Base-by-base conservation (phyloP, 1,284 basidiomycete genomes). In the Puccinia triticina region DNA sequence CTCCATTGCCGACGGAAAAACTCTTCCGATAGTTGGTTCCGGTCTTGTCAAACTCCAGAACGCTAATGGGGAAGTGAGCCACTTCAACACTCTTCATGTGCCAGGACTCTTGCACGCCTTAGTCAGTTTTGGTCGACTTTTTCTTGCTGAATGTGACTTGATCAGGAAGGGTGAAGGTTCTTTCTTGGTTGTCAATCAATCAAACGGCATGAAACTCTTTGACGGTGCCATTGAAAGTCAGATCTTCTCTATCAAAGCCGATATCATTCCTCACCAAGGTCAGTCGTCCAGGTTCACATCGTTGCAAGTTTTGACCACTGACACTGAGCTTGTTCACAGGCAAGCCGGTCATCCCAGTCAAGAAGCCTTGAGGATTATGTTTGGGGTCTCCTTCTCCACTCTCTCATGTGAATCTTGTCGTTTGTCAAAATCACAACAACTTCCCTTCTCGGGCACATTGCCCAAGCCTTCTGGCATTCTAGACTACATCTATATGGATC, bases 41-140 rank as follows among this genome's bases (percentile, higher is more conserved):
- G 34, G 66, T 16, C 32, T 5, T 21, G 69, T 40, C 14, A 11
- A 43, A 5, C 2, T 32, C 64, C 3, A 66, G 32, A 21, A 2
- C 26, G 8, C 14, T 5, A 3, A 10, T 7, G 23, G n/a, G 16
- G 16, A 4, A 32, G 10, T 10, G 16, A 10, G 4, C 4, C 4
- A 26, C 4, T 16, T 61, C 16, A 10, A 61, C 4, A 5, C 7
- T 61, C 16, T 26, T 8, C 66, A 69, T 69, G 66, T 69, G 3
- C 66, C 66, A 29, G 21, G 8, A 26, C 23, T 69, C 21, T 7
- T 23, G 11, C 16, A 14, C 0, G 40, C 23, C 14, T 43, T 37
- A 14, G 50, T 74, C 26, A 74, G 72, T n/a, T 26, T 74, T 10
- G 72, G 72, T 50, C 48, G 29, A 53, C 32, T 74, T 50, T 32